Percentiles rank a stretch among this genome's conserved stretches.
phyloP scores from a whole-genome alignment of 805 yeast genomes.

The Sugiyamaella boreocaroliniensis region DNA sequence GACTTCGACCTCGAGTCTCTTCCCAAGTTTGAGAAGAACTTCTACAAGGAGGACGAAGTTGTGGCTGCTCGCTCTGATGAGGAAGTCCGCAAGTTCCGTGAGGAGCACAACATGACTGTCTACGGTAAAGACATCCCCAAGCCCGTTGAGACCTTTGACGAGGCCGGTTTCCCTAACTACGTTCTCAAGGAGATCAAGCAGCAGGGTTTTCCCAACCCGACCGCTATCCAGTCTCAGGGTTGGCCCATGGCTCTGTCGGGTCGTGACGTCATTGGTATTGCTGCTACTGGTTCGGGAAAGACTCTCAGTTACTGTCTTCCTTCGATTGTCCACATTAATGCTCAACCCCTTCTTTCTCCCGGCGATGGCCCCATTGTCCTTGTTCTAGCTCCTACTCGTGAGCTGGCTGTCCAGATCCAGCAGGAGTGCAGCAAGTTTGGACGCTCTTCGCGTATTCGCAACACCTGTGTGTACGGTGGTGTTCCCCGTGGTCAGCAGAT shows the following conservation, averaged over 20 bases:
- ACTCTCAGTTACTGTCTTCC: conserved; percentile 96
- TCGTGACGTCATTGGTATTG: conserved; percentile 98
- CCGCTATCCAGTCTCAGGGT: conserved; percentile 98
- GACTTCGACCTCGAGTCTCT: conserved; percentile 72
- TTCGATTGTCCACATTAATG: conserved; percentile 94
- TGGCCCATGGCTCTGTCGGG: conserved; percentile 99
- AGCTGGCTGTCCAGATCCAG: conserved; percentile 96
- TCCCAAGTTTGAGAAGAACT: conserved; percentile 91
- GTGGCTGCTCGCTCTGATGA: conserved; percentile 69
- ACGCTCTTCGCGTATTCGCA: conserved; percentile 83
- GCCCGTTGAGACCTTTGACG: conserved; percentile 88
- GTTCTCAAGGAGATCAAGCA: conserved; percentile 82
- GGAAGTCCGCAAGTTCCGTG: conserved; percentile 73
- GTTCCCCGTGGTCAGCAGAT: conserved; percentile 97
- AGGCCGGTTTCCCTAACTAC: conserved; percentile 96
- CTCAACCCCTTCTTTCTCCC: conserved; percentile 85
- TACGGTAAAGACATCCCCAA: conserved; percentile 83
- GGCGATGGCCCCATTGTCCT: conserved; percentile 98
- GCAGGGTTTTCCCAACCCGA: conserved; percentile 90
- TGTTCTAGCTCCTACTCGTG: conserved; percentile 97
- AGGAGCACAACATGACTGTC: conserved; percentile 77
- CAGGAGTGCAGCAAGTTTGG: conserved; percentile 94
- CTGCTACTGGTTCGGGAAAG: conserved; percentile 98
- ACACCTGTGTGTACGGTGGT: conserved; percentile 96
- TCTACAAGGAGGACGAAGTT: conserved; percentile 76